Base-by-base conservation (phyloP, 306 rosid species). In the Cicer judaicum region DNA sequence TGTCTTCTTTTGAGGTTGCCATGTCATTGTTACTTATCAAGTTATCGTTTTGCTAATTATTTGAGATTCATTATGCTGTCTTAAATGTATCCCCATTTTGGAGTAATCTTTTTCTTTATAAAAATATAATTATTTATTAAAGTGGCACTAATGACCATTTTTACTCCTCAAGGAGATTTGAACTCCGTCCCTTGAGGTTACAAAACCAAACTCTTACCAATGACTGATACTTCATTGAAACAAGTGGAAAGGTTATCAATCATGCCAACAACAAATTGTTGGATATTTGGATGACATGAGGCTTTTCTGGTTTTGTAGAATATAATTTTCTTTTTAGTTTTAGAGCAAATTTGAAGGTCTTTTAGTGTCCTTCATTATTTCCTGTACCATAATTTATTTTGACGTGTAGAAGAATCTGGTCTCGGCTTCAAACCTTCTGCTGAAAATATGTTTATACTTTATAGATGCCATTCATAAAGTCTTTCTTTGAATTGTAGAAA, bases 61-160 rank as follows among this genome's bases (percentile, higher is more conserved):
- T 57, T 43, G 36, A 49, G 60, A 57, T 75, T 41, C 38, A 53
- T 29, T 74, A n/a, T 34, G 44, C 18, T 75, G 68, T 75, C 68
- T 69, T 38, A 14, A 4, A 47, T 57, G 34, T 15, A 24, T 49
- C 14, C 43, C 57, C 36, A 4, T 39, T 59, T 60, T 24, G 67
- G 41, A 21, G 59, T 18, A 16, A 50, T 7, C 48, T 14, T 29
- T 29, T 29, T 29, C 36, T 29, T 29, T 29, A 29, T 29, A 29
- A 29, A 29, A 29, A 29, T 29, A 4, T 29, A 24, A 24, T 29
- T 29, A 29, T 29, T 29, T 29, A 0, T 29, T 29, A 29, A 29
- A 29, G 36, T 29, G 36, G 36, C 36, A 29, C 36, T 29, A 29
- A 5, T 29, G 36, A 29, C 36, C 36, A 29, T 29, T 29, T 29